Evolutionary conservation across 2,329 filamentous ascomycete species (phyloP).

Genomic region (Beauveria caledonica): DNA sequence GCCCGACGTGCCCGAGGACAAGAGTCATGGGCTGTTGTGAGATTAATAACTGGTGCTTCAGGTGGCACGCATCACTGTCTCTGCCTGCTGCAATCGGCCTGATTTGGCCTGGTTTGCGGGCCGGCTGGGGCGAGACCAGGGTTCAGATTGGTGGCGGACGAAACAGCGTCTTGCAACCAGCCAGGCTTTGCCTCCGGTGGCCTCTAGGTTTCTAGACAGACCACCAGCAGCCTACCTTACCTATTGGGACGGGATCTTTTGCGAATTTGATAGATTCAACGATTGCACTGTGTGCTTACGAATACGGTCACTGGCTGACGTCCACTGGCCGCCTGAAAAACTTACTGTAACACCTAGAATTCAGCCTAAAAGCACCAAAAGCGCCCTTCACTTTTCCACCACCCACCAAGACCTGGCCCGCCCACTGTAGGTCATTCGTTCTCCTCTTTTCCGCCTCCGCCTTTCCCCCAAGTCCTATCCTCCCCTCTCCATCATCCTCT

Average conservation of each 20-base stretch:
- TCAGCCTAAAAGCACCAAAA: not conserved
- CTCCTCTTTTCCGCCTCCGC: constrained; percentile 10
- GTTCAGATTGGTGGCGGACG: not conserved
- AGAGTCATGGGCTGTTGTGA: not conserved
- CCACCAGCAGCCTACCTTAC: too few relatives aligned
- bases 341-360: too few relatives aligned
- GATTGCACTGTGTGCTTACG: not conserved
- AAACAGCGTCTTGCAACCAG: not conserved
- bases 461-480: constrained; percentile 5
- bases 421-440: not conserved
- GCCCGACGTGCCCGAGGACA: not conserved
- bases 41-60: not conserved
- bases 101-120: not conserved
- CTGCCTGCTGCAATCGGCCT: constrained; percentile 7
- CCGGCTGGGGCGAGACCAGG: not conserved
- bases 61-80: constrained; percentile 7
- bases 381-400: not conserved
- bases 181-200: not conserved
- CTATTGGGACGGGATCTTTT: too few relatives aligned
- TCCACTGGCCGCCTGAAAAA: not conserved
- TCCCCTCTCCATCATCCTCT: constrained; percentile 5
- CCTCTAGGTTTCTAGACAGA: too few relatives aligned
- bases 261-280: too few relatives aligned
- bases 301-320: too few relatives aligned
- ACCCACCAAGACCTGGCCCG: not conserved